Base-by-base conservation (phyloP, 108 stramenopile species). In the Schizochytrium sp. region DNA sequence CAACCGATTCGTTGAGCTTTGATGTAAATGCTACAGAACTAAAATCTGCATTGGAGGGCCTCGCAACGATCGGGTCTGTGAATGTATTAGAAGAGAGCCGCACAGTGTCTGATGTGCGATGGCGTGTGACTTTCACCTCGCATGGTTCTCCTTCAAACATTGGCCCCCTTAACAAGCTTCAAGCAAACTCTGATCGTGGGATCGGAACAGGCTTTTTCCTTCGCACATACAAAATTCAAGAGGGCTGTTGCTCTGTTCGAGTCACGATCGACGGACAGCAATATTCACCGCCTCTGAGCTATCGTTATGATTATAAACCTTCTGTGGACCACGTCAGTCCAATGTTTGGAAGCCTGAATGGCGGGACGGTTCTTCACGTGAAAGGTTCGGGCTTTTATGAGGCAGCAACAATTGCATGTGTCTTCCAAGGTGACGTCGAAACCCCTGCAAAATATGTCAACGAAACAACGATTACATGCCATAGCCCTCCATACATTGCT, bases 261-360 rank as follows among this genome's bases (percentile, higher is more conserved):
- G 76, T 83, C 76, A 55, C 76, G 28, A 83, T 83, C 13, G 76
- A 83, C 28, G 76, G 76, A 28, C 76, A 83, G 3, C 47, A 83
- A 10, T 69, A 44, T 15, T 69, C 64, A 15, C 2, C 40, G 7
- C 2, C 64, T 7, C 64, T 69, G 10, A 38, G 19, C 15, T 69
- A 69, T 15, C 64, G 64, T 7, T 69, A 69, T 69, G 64, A 69
- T 69, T 15, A 44, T 8, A 38, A 69, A 2, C 64, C 64, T 15
- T 7, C 12, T 8, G 64, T 69, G 64, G 64, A 1, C 5, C 44
- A 38, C 5, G 19, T 69, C 64, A 44, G 42, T 38, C 64, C 64
- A 3, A 38, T 8, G 15, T 69, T 44, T 15, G 64, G 64, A 0
- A 7, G 42, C 28, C 12, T 44, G 12, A 8, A 69, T 0, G 64